A percentile compares a stretch with the other conserved stretches of the same genome.
These are phyloP conservation scores for Arbutus unedo DNA, from an alignment of 148 eudicot genomes.

Conservation along the genomic window DNA sequence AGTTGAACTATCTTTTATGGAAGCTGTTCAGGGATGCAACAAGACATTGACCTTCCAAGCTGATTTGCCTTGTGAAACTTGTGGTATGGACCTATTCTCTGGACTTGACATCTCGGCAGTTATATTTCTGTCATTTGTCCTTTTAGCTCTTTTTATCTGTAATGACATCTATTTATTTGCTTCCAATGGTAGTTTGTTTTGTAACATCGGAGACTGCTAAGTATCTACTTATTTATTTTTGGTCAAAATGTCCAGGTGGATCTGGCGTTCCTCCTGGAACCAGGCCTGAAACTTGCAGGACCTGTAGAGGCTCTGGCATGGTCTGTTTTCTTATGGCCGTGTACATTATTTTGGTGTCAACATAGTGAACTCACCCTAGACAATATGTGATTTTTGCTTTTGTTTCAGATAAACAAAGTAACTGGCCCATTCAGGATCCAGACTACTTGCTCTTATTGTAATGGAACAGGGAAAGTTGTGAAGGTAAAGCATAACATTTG, in stretches of 20 bases:
- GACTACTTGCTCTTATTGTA: conserved; percentile 61
- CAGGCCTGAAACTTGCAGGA: conserved; percentile 77
- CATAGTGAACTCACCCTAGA: background rate
- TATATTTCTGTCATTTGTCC: background rate
- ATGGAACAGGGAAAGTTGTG: conserved; percentile 72
- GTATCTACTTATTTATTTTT: background rate
- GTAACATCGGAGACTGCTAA: background rate
- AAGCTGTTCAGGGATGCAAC: conserved; percentile 95
- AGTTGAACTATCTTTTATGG: conserved; percentile 89
- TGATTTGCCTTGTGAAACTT: conserved; percentile 74
- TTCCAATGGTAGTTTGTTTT: background rate
- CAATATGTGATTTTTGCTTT: conserved; percentile 16
- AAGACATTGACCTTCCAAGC: conserved; percentile 67
- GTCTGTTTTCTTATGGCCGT: conserved; percentile 35
- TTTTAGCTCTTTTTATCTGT: conserved; percentile 7
- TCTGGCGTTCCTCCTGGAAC: conserved; percentile 97
- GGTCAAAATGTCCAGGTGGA: conserved; percentile 52
- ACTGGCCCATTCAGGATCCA: conserved; percentile 66
- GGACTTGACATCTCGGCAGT: conserved; percentile 5
- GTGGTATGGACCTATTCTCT: conserved; percentile 53
- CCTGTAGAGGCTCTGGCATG: conserved; percentile 86
- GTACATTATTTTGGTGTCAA: background rate
- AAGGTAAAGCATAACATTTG: conserved; percentile 38
- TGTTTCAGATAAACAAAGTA: conserved; percentile 50
- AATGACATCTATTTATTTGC: background rate